These are phyloP conservation scores for Cenchrus americanus DNA, from an alignment of 176 grass and related monocot genomes.

Conservation along the genomic window DNA sequence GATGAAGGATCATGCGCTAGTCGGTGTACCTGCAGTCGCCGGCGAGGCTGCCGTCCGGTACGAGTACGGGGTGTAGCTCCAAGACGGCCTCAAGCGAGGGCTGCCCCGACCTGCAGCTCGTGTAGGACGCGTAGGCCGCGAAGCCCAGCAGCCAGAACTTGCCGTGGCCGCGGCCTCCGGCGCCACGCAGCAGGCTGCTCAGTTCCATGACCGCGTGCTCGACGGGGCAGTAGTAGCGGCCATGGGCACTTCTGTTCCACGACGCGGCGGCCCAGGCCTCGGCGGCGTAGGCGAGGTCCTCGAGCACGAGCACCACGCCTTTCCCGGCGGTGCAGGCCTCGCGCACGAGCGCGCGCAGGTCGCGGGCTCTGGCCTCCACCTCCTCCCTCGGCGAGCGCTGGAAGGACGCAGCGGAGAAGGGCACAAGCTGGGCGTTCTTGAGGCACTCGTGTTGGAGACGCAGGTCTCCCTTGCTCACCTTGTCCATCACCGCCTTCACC, in stretches of 20 bases:
- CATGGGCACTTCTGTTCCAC: constrained; percentile 32
- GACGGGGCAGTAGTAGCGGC: constrained; percentile 56
- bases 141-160: constrained; percentile 71
- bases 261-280: constrained; percentile 50
- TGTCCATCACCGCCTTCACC: constrained; percentile 77
- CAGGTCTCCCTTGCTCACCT: constrained; percentile 63
- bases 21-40: constrained; percentile 57
- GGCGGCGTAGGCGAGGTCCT: constrained; percentile 69
- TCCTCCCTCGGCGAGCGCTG: constrained; percentile 52
- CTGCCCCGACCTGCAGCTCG: constrained; percentile 35
- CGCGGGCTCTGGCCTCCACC: constrained; percentile 53
- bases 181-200: constrained; percentile 48
- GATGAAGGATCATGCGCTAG: background rate
- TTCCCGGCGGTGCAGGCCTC: constrained; percentile 50
- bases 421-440: constrained; percentile 63
- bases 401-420: constrained; percentile 60
- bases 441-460: constrained; percentile 45
- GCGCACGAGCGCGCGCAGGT: constrained; percentile 60
- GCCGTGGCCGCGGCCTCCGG: constrained; percentile 17
- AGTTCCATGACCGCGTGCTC: constrained; percentile 82
- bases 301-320: constrained; percentile 60
- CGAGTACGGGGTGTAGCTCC: constrained; percentile 43
- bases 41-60: constrained; percentile 43
- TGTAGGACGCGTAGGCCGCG: constrained; percentile 39
- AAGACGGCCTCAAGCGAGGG: constrained; percentile 55